Evolutionary conservation across 139 green algal genomes (phyloP).

Genomic region (Chlamydomonas sp.): DNA sequence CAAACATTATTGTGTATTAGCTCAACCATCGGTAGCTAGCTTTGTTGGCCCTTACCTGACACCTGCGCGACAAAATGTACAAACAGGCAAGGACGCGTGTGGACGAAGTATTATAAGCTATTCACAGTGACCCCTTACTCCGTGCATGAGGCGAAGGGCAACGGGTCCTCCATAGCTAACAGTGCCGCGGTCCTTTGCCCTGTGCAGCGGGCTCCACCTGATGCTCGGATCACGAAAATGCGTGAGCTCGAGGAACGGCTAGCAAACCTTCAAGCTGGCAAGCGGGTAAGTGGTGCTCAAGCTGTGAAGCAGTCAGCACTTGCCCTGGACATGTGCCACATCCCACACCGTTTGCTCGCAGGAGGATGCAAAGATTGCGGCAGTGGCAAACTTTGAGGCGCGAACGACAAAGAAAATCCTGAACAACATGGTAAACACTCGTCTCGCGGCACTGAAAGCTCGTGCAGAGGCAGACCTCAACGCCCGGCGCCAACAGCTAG

Average conservation of each 20-base stretch:
- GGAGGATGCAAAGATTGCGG: conserved; percentile 17
- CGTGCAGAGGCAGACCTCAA: conserved; percentile 50
- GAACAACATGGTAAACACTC: conserved; percentile 32
- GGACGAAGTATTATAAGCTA: too few relatives aligned
- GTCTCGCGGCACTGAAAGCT: conserved; percentile 54
- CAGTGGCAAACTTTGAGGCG: conserved; percentile 24
- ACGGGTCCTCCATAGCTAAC: too few relatives aligned
- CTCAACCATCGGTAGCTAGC: too few relatives aligned
- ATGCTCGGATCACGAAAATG: conserved; percentile 59
- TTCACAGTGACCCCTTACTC: too few relatives aligned
- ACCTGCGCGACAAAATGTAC: too few relatives aligned
- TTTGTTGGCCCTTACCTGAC: too few relatives aligned
- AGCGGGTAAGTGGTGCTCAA: conserved; percentile 1
- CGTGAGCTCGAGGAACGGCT: conserved; percentile 60
- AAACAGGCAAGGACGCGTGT: too few relatives aligned
- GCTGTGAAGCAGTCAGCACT: background rate
- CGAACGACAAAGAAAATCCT: conserved; percentile 37
- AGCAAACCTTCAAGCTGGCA: conserved; percentile 40
- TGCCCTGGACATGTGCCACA: background rate
- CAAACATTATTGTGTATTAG: too few relatives aligned
- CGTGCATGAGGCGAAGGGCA: too few relatives aligned
- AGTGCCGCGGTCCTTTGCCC: too few relatives aligned
- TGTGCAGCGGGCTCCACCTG: conserved; percentile 35
- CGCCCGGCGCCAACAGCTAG: conserved; percentile 45
- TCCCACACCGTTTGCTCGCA: background rate